Evolutionary conservation across 2,329 filamentous ascomycete genomes (phyloP).

Genomic region (Colletotrichum kahawae): DNA sequence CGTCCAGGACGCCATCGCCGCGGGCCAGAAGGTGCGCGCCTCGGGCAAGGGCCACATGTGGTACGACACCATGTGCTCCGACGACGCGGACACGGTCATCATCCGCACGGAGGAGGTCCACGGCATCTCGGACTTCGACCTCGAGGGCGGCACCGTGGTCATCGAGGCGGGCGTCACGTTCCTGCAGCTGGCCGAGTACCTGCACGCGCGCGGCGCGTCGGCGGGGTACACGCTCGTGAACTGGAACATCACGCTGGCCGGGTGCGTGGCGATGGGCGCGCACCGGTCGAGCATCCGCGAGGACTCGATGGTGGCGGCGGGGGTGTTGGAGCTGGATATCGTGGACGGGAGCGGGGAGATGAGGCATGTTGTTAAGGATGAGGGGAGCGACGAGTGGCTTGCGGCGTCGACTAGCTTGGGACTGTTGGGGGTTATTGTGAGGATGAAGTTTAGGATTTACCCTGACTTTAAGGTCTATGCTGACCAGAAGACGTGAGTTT

Average conservation of each 20-base stretch:
- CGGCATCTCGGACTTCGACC: slow-evolving; percentile 47
- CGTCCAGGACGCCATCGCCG: slow-evolving; percentile 43
- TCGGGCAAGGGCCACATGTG: slow-evolving; percentile 57
- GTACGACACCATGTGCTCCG: slow-evolving; percentile 60
- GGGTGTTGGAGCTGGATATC: slow-evolving; percentile 53
- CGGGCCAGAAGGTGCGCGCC: slow-evolving; percentile 47
- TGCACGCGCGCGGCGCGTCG: slow-evolving; percentile 49
- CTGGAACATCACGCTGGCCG: slow-evolving; percentile 58
- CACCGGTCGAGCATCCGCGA: slow-evolving; percentile 53
- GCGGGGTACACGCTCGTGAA: slow-evolving; percentile 57
- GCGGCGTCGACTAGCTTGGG: slow-evolving; percentile 56
- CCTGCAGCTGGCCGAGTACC: slow-evolving; percentile 54
- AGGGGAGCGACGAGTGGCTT: slow-evolving; percentile 52
- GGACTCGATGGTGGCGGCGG: slow-evolving; percentile 54
- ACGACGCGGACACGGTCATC: slow-evolving; percentile 50
- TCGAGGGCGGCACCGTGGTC: slow-evolving; percentile 48
- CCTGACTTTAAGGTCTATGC: slow-evolving; percentile 57
- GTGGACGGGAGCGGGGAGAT: slow-evolving; percentile 51
- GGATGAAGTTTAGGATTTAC: slow-evolving; percentile 54
- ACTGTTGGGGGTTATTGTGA: slow-evolving; percentile 50
- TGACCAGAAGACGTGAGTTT: slow-evolving; percentile 50
- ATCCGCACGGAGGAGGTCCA: slow-evolving; percentile 51
- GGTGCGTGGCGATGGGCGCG: slow-evolving; percentile 57
- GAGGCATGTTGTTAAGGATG: slow-evolving; percentile 44
- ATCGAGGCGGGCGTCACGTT: slow-evolving; percentile 59